These are phyloP conservation scores for Desmodesmus armatus DNA, from an alignment of 139 green algal species.

Conservation along the genomic window DNA sequence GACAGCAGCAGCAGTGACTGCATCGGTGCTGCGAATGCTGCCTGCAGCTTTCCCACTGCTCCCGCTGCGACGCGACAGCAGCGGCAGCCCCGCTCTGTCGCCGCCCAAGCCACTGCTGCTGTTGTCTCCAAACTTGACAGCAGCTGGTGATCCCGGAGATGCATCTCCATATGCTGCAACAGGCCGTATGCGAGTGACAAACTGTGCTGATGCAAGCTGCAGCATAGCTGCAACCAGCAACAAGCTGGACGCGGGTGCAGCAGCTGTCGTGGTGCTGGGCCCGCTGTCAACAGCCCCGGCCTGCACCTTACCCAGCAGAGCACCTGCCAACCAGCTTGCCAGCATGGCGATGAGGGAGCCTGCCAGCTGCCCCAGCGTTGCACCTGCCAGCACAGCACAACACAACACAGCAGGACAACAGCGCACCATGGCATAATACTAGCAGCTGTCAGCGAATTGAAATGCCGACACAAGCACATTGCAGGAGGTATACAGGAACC, in stretches of 20 bases:
- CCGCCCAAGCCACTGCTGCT: too few species aligned
- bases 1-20: neutral
- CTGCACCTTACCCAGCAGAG: neutral
- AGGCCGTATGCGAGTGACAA: neutral
- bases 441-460: too few species aligned
- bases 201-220: conserved; percentile 43
- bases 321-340: neutral
- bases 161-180: neutral
- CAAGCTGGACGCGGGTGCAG: conserved; percentile 17
- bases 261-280: neutral
- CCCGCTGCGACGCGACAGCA: too few species aligned
- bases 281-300: neutral
- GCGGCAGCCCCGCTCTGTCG: too few species aligned
- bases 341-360: conserved; percentile 59
- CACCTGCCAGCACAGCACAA: too few species aligned
- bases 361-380: conserved; percentile 74
- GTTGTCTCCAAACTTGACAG: neutral
- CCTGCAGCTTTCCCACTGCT: neutral
- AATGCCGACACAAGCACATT: too few species aligned
- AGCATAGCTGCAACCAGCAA: conserved; percentile 54
- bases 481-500: too few species aligned
- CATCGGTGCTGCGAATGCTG: neutral
- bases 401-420: too few species aligned
- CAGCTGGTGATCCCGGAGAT: too few species aligned
- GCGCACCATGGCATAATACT: too few species aligned